Percentiles rank a stretch among this genome's conserved stretches.
These are phyloP conservation scores for Angomonas ambiguus DNA, from an alignment of 208 protist genomes.

Conservation along the genomic window DNA sequence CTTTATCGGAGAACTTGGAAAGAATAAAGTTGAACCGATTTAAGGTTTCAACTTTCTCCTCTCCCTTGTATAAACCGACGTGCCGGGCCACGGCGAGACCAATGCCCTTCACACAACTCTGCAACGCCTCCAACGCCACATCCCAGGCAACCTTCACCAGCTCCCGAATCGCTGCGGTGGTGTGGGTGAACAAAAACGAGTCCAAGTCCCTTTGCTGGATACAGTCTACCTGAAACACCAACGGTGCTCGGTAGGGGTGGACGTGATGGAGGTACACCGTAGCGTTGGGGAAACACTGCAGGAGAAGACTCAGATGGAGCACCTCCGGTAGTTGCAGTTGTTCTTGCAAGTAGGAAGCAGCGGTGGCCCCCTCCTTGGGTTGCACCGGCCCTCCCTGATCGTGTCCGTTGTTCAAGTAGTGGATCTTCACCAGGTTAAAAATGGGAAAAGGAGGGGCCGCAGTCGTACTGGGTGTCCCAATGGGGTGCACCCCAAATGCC, in stretches of 20 bases:
- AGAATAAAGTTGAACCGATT: slow-evolving; percentile 9
- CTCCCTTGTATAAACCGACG: background rate
- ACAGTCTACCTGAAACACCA: background rate
- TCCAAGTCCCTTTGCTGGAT: background rate
- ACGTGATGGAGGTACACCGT: slow-evolving; percentile 49
- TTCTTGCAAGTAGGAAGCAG: slow-evolving; percentile 32
- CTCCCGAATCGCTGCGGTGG: background rate
- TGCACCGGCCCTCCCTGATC: background rate
- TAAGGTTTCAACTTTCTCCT: background rate
- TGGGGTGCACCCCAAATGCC: background rate
- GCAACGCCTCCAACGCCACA: background rate
- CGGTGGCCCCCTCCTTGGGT: background rate
- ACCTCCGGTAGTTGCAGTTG: slow-evolving; percentile 16
- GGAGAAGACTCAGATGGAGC: background rate
- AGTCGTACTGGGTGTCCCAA: background rate
- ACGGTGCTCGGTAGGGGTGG: slow-evolving; percentile 28
- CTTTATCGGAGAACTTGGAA: background rate
- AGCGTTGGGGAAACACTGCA: slow-evolving; percentile 55
- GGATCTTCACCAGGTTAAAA: slow-evolving; percentile 69
- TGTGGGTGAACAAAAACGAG: background rate
- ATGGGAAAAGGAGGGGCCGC: slow-evolving; percentile 14
- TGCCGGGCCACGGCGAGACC: background rate
- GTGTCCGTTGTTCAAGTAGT: slow-evolving; percentile 37
- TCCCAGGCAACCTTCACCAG: background rate
- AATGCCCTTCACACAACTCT: background rate